Percentiles rank a stretch among this genome's conserved stretches.
phyloP scores from a whole-genome alignment of 2,329 filamentous ascomycete species.

The Endocalyx cinctus region DNA sequence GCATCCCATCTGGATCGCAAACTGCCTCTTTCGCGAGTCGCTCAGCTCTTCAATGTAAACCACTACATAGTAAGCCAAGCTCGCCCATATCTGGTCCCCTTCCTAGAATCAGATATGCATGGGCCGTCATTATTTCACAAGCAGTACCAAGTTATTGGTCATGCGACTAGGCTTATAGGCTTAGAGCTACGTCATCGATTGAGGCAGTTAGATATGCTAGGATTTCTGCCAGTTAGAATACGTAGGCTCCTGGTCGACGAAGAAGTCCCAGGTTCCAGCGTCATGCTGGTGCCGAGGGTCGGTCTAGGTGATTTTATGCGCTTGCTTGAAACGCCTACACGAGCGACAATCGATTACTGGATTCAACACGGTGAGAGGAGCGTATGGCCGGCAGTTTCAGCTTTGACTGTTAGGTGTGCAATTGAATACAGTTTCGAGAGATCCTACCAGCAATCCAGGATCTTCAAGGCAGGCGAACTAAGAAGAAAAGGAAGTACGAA shows the following conservation, averaged over 20 bases:
- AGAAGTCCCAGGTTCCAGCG: conserved; percentile 68
- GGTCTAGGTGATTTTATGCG: conserved; percentile 67
- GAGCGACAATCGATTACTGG: conserved; percentile 76
- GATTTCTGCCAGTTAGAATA: conserved; percentile 64
- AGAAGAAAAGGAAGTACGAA: conserved; percentile 37
- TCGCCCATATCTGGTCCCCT: conserved; percentile 82
- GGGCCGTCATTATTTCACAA: conserved; percentile 61
- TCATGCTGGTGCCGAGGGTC: conserved; percentile 80
- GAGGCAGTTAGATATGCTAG: conserved; percentile 73
- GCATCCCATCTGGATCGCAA: conserved; percentile 62
- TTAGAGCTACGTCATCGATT: conserved; percentile 78
- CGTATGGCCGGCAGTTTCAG: conserved; percentile 85
- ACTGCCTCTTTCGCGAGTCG: conserved; percentile 63
- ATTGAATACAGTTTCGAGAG: conserved; percentile 85
- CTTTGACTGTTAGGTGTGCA: conserved; percentile 74
- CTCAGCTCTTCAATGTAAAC: conserved; percentile 86
- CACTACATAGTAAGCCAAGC: conserved; percentile 95
- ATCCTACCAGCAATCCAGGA: conserved; percentile 75
- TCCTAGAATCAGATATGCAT: conserved; percentile 76
- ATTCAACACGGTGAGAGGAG: conserved; percentile 77
- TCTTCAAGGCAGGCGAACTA: conserved; percentile 50
- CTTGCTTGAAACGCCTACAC: conserved; percentile 77
- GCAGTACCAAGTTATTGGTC: conserved; percentile 52
- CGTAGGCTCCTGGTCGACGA: conserved; percentile 79
- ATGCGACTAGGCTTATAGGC: conserved; percentile 63